Conservation (phyloP, 129 eudicot species). For the Dittrichia graveolens region DNA sequence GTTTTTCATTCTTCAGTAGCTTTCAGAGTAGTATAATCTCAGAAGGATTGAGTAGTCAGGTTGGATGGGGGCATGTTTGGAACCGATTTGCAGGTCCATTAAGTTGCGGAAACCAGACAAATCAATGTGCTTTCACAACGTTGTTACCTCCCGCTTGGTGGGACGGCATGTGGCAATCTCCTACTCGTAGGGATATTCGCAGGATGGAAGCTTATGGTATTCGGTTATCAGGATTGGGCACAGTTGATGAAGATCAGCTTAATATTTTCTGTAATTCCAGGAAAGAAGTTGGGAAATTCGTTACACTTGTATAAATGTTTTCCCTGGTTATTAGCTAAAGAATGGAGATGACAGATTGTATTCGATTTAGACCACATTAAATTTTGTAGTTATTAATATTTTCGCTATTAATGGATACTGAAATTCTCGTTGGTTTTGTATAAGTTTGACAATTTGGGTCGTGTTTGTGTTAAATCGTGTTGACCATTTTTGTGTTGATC, state of each 20-base stretch:
- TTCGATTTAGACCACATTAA: not conserved
- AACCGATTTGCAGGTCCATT: constrained; percentile 81
- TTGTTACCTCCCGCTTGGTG: constrained; percentile 90
- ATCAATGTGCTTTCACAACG: constrained; percentile 82
- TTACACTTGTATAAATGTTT: constrained; percentile 42
- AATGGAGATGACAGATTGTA: not conserved
- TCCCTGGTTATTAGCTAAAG: not conserved
- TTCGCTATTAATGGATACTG: too few species aligned
- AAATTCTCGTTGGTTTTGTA: too few species aligned
- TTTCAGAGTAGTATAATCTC: constrained; percentile 63
- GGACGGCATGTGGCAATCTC: constrained; percentile 96
- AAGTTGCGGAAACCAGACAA: constrained; percentile 71
- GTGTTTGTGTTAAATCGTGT: too few species aligned
- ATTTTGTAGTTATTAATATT: not conserved
- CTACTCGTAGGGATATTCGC: constrained; percentile 59
- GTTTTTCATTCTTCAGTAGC: constrained; percentile 76
- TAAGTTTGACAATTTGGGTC: too few species aligned
- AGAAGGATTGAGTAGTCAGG: constrained; percentile 67
- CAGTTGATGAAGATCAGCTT: constrained; percentile 54
- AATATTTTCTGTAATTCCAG: constrained; percentile 48
- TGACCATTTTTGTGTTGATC: too few species aligned
- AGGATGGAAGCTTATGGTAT: constrained; percentile 70
- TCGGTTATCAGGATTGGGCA: constrained; percentile 70
- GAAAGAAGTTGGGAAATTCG: constrained; percentile 33
- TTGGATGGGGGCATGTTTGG: constrained; percentile 98